Evolutionary conservation across 2,329 filamentous ascomycete species (phyloP).

Genomic region (Leptographium radiaticola): DNA sequence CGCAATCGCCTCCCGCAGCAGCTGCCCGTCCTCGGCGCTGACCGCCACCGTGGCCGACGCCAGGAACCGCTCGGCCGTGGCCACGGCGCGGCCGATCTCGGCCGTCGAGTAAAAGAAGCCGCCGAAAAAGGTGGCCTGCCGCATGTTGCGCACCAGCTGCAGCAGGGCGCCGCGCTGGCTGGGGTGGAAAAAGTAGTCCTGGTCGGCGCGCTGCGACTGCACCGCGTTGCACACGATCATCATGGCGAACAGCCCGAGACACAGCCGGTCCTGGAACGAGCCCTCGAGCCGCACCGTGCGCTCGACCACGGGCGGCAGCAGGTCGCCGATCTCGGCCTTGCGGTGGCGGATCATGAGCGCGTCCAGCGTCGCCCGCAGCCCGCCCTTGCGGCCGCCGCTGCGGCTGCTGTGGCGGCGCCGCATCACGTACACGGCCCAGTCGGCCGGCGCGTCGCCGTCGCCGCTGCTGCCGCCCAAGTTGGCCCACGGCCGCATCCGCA

Average conservation of each 20-base stretch:
- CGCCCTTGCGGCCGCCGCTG: slow-evolving; percentile 44
- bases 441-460: slow-evolving; percentile 39
- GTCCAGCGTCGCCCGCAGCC: slow-evolving; percentile 58
- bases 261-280: slow-evolving; percentile 72
- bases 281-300: slow-evolving; percentile 63
- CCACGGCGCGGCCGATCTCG: slow-evolving; percentile 51
- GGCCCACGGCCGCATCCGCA: slow-evolving; percentile 72
- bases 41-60: slow-evolving; percentile 46
- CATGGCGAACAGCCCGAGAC: slow-evolving; percentile 73
- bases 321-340: slow-evolving; percentile 54
- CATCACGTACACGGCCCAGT: slow-evolving; percentile 64
- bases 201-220: slow-evolving; percentile 70
- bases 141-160: slow-evolving; percentile 61
- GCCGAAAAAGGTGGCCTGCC: slow-evolving; percentile 74
- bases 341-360: slow-evolving; percentile 71
- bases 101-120: slow-evolving; percentile 59
- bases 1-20: slow-evolving; percentile 52
- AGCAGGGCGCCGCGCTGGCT: slow-evolving; percentile 55
- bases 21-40: slow-evolving; percentile 41
- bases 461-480: slow-evolving; percentile 7
- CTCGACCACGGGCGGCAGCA: slow-evolving; percentile 60
- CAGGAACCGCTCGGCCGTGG: slow-evolving; percentile 57
- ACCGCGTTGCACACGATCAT: slow-evolving; percentile 77
- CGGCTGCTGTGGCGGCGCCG: slow-evolving; percentile 37
- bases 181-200: slow-evolving; percentile 80